Evolutionary conservation across 805 yeast genomes (phyloP), one percentile per base, ranked within the genome.

Genomic region (Crinitomyces ghanaensis): DNA sequence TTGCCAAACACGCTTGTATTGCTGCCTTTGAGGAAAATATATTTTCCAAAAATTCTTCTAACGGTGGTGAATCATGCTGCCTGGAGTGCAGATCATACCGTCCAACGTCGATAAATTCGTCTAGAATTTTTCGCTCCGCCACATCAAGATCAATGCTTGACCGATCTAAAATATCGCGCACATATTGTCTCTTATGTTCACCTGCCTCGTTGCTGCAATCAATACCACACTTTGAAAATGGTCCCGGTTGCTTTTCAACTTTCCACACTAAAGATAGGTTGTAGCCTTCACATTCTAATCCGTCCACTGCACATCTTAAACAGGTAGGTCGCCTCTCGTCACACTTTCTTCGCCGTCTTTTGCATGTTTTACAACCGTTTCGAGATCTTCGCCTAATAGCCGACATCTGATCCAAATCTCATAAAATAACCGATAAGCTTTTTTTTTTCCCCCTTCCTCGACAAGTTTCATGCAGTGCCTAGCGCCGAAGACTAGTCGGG

Each of bases 251-350:
- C n/a, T n/a, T n/a, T n/a, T 28, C 18, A 7, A 15, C 26, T 19
- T 30, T 30, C 33, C 33, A 30, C 6, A 30, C 30, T 8, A 30
- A 19, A 4, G 33, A 18, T 22, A 12, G 6, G 12, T 16, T 8
- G 12, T 20, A 30, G 4, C 33, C 33, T 19, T n/a, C 26, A 14
- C 33, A 30, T 4, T 20, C n/a, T 5, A 30, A 19, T n/a, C 33
- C 33, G 12, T 30, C 33, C 6, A 19, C 21, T 21, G 19, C 33
- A 21, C 33, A 30, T 22, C 33, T 20, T 11, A 20, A 12, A 15
- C 33, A 30, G 4, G 33, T 30, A 20, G 33, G 33, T 21, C 26
- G 19, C 11, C 26, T 13, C 19, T 30, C 33, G 14, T 30, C 33
- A 30, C 33, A 30, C 19, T 30, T 30, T 6, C 33, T 20, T 12